Conservation (phyloP, 805 yeast genomes). For the Hanseniaspora vineae region DNA sequence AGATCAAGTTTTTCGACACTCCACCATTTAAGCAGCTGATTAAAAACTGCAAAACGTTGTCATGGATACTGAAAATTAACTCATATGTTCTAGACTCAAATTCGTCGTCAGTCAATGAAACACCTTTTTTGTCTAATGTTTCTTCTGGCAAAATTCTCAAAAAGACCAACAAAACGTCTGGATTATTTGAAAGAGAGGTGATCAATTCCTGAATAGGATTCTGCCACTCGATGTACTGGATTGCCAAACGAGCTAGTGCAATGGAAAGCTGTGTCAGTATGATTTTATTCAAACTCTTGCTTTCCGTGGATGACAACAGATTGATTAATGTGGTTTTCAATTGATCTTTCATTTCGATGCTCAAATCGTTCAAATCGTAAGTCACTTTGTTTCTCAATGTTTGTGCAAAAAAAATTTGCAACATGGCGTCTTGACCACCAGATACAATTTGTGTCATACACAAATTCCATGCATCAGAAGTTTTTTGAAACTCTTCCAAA, state of each 20-base stretch:
- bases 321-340: conserved; percentile 57
- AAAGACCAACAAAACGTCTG: conserved; percentile 53
- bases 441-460: conserved; percentile 40
- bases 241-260: conserved; percentile 67
- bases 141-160: conserved; percentile 88
- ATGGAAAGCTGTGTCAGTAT: conserved; percentile 77
- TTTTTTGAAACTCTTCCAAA: conserved; percentile 74
- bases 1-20: conserved; percentile 26
- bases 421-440: conserved; percentile 18
- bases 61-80: conserved; percentile 54
- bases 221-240: conserved; percentile 66
- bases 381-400: conserved; percentile 75
- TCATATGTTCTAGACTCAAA: conserved; percentile 49
- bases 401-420: conserved; percentile 79
- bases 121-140: conserved; percentile 52
- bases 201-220: conserved; percentile 61
- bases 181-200: conserved; percentile 25
- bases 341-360: conserved; percentile 33
- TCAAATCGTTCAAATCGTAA: conserved; percentile 53
- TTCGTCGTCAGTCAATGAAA: conserved; percentile 75
- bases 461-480: conserved; percentile 67
- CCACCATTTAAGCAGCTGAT: conserved; percentile 29
- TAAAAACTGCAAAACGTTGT: conserved; percentile 51
- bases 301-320: conserved; percentile 38
- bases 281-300: conserved; percentile 28